Evolutionary conservation across 768 basidiomycete species (phyloP), one percentile per base, ranked within the genome.

Genomic region (Tubosaeta sp.): DNA sequence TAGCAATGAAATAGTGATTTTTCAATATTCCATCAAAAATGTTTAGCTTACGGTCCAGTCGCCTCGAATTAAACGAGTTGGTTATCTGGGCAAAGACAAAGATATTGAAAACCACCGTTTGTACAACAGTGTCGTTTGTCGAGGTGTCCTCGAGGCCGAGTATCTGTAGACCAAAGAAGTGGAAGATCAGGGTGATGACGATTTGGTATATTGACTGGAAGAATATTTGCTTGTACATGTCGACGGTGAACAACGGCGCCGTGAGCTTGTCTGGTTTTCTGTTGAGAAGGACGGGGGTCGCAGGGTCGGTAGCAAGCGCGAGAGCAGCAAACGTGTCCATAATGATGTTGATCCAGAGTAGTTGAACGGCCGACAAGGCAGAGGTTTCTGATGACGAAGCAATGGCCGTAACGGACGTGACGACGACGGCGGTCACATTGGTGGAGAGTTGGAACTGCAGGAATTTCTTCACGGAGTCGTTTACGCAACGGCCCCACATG

Each of bases 251-350:
- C 46, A 99, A 72, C 3, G 97, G 92, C 2, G 92, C 85, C 1
- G 80, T 82, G 72, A 91, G 90, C 73, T 81, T 84, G 69, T 97
- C 94, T 4, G 97, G 97, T 68, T 90, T 88, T 63, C 95, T 85
- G 50, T 97, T 78, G 41, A 99, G 82, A 32, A 91, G 79, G 6
- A 75, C 67, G 43, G 84, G 84, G 2, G 86, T 83, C 1, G 97
- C 95, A 9, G 94, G 95, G 68, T 98, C 97, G 25, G 97, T 98
- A 16, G 97, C 95, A 46, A 99, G 82, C 12, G 97, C 97, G 46
- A 98, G 84, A 25, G 97, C 97, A 51, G 97, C 97, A 65, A 99
- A 97, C 2, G 93, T 95, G 66, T 97, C 95, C 94, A 95, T 95
- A 69, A 95, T 95, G 56, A 98, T 87, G 76, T 97, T 97, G 71